These are phyloP conservation scores for Parathielavia appendiculata DNA, from an alignment of 495 filamentous ascomycete species.

Conservation along the genomic window DNA sequence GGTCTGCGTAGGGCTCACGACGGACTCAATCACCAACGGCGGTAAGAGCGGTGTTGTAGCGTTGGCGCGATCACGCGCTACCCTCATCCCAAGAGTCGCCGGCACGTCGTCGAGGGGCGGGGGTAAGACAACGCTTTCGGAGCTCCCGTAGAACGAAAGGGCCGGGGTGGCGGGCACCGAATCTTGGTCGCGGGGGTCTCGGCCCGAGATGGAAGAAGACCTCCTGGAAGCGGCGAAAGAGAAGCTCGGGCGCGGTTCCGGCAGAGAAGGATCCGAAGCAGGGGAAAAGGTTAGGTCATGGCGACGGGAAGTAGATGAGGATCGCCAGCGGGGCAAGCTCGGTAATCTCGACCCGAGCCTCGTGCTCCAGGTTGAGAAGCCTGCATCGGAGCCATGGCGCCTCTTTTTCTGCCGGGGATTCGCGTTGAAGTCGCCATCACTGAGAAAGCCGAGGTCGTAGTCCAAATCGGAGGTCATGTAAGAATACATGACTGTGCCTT, in stretches of 20 bases:
- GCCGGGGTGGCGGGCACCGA: constrained; percentile 61
- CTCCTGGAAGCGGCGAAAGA: constrained; percentile 55
- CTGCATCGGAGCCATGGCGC: constrained; percentile 59
- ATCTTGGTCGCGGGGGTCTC: constrained; percentile 47
- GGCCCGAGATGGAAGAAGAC: constrained; percentile 64
- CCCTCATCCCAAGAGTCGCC: constrained; percentile 44
- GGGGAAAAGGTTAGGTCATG: constrained; percentile 43
- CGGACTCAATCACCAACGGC: constrained; percentile 60
- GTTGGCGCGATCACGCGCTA: constrained; percentile 56
- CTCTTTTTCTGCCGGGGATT: constrained; percentile 50
- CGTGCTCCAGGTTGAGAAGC: constrained; percentile 59
- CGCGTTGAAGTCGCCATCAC: constrained; percentile 53
- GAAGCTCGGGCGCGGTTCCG: constrained; percentile 35
- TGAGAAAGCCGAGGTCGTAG: constrained; percentile 58
- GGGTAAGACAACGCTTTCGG: constrained; percentile 39
- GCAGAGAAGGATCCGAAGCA: constrained; percentile 43
- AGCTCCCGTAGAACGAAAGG: constrained; percentile 59
- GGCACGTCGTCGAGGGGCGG: constrained; percentile 55
- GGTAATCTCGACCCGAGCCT: constrained; percentile 67
- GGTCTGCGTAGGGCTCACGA: constrained; percentile 25
- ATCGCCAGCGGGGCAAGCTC: constrained; percentile 64
- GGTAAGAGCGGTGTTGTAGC: constrained; percentile 79
- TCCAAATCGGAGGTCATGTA: constrained; percentile 37
- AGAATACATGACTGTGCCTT: constrained; percentile 35
- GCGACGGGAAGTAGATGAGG: constrained; percentile 51